A percentile compares a stretch with the other conserved stretches of the same genome.
phyloP scores from a whole-genome alignment of 768 basidiomycete species.

The Trametopsis cervina region DNA sequence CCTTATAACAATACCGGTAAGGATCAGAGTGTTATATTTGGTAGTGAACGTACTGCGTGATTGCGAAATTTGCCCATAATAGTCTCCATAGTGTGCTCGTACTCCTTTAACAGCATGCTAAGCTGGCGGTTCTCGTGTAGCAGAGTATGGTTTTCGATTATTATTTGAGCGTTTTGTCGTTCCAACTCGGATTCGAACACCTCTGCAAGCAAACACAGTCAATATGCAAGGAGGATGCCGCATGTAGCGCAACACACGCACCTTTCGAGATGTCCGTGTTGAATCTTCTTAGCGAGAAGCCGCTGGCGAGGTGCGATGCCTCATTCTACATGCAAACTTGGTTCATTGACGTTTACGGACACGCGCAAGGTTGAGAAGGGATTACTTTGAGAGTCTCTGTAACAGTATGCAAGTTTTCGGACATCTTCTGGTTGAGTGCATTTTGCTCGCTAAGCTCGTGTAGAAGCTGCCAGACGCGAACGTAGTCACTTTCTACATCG shows the following conservation, averaged over 20 bases:
- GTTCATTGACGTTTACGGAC: constrained; percentile 10
- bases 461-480: constrained; percentile 73
- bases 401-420: constrained; percentile 59
- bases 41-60: constrained; percentile 61
- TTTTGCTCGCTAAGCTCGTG: constrained; percentile 82
- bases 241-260: constrained; percentile 22
- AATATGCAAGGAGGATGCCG: not conserved
- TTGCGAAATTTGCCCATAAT: constrained; percentile 96
- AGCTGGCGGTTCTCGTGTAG: constrained; percentile 96
- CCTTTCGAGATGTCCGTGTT: constrained; percentile 87
- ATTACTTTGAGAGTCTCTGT: constrained; percentile 69
- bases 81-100: constrained; percentile 89
- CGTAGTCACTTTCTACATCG: constrained; percentile 61
- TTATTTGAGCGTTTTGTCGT: constrained; percentile 78
- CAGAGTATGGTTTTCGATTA: constrained; percentile 90
- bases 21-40: constrained; percentile 3
- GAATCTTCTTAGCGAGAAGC: constrained; percentile 75
- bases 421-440: constrained; percentile 71
- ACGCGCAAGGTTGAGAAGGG: constrained; percentile 10
- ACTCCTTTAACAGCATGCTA: constrained; percentile 82
- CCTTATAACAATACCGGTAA: constrained; percentile 35
- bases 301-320: constrained; percentile 61
- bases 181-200: constrained; percentile 90
- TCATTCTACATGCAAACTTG: constrained; percentile 46
- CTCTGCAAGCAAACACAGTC: constrained; percentile 56